Conservation (phyloP, 768 basidiomycete genomes). For the Tulasnella sp. region DNA sequence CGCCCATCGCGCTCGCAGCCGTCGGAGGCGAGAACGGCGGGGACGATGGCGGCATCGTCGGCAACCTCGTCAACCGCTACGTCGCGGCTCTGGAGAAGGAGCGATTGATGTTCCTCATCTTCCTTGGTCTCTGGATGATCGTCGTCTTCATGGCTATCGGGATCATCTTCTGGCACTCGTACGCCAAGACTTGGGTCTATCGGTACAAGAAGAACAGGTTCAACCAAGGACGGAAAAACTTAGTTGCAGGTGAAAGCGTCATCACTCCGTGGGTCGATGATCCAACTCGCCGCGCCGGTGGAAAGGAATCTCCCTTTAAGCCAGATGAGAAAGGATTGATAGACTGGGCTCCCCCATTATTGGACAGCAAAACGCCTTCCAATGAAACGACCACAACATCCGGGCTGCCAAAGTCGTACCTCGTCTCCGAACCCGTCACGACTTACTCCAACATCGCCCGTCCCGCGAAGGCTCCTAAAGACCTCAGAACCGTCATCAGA, state of each 20-base stretch:
- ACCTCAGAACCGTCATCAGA: neutral
- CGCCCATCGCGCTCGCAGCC: constrained; percentile 71
- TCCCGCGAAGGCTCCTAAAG: neutral
- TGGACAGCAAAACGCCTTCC: neutral
- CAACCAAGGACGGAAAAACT: constrained; percentile 51
- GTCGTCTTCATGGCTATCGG: constrained; percentile 75
- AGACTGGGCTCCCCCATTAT: neutral
- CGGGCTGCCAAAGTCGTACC: neutral
- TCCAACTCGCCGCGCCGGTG: neutral
- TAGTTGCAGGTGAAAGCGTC: constrained; percentile 45
- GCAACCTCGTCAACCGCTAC: constrained; percentile 68
- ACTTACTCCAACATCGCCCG: constrained; percentile 13
- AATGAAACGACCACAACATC: neutral
- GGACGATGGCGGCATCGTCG: constrained; percentile 54
- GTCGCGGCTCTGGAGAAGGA: constrained; percentile 70
- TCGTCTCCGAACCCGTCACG: neutral
- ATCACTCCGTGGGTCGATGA: constrained; percentile 32
- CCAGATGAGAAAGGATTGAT: neutral
- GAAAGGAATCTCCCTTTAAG: neutral
- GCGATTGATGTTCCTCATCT: constrained; percentile 75
- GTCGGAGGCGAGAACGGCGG: constrained; percentile 57
- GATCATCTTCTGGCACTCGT: constrained; percentile 70
- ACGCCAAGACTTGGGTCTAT: constrained; percentile 49
- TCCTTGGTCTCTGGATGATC: constrained; percentile 76
- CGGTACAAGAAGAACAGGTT: constrained; percentile 43